phyloP scores from a whole-genome alignment of 164 flowering plant species.

The Vitis rupestris region DNA sequence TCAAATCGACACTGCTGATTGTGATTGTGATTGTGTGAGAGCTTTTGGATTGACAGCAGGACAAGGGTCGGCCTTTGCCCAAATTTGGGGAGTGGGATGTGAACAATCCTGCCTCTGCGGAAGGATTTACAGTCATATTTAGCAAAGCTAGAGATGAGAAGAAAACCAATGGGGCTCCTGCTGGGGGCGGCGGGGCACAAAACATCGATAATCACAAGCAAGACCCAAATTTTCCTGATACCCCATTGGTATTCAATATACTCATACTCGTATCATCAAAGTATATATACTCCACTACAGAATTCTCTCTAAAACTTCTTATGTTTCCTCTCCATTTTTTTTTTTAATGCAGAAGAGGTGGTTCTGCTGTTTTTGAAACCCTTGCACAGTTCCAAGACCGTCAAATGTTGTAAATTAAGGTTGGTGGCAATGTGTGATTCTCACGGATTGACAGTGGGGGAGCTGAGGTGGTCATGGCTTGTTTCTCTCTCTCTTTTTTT shows the following conservation, averaged over 20 bases:
- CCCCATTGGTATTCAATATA: not conserved
- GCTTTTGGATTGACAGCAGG: conserved; percentile 27
- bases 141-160: conserved; percentile 77
- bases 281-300: no score
- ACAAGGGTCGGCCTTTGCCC: conserved; percentile 56
- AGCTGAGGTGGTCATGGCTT: no score
- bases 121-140: conserved; percentile 73
- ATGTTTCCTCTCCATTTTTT: not conserved
- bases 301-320: no score
- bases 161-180: conserved; percentile 35
- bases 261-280: not conserved
- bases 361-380: conserved; percentile 40
- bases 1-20: no score
- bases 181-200: conserved; percentile 2
- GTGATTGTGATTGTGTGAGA: no score
- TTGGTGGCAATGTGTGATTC: no score
- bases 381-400: no score
- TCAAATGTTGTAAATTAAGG: no score
- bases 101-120: conserved; percentile 72
- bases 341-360: conserved; percentile 34
- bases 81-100: conserved; percentile 90
- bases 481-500: not conserved
- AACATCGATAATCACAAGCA: not conserved
- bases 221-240: not conserved
- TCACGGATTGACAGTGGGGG: not conserved